phyloP scores from a whole-genome alignment of 306 rosid genomes.

The Casuarina cunninghamiana region DNA sequence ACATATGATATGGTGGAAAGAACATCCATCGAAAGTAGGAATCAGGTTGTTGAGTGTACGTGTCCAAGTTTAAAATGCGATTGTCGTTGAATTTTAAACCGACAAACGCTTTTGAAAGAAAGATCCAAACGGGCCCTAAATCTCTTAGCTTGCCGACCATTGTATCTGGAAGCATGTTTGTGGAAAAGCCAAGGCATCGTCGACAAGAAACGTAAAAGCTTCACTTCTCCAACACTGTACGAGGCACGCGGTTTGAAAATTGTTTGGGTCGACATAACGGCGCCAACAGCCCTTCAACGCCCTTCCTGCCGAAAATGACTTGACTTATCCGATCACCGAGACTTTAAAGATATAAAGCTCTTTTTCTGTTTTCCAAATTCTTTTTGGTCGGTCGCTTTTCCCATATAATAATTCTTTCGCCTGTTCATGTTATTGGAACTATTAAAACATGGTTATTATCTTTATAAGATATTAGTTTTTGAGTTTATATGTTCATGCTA shows the following conservation, averaged over 20 bases:
- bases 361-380: background rate
- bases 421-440: too few species aligned
- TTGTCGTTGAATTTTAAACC: too few species aligned
- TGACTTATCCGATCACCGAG: background rate
- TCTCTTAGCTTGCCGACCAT: slow-evolving; percentile 22
- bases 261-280: background rate
- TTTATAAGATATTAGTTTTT: too few species aligned
- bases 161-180: slow-evolving; percentile 23
- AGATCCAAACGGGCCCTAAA: background rate
- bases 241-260: background rate
- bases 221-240: background rate
- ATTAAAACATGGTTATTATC: too few species aligned
- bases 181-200: too few species aligned
- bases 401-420: too few species aligned
- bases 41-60: too few species aligned
- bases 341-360: background rate
- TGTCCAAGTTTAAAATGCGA: too few species aligned
- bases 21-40: too few species aligned
- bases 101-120: too few species aligned
- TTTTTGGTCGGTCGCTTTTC: background rate
- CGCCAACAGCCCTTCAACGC: background rate
- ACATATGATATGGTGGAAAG: too few species aligned
- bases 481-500: too few species aligned
- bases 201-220: background rate
- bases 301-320: background rate